Percentiles rank a stretch among this genome's conserved stretches.
These are phyloP conservation scores for Rosa lucieae DNA, from an alignment of 306 rosid species.

Conservation along the genomic window DNA sequence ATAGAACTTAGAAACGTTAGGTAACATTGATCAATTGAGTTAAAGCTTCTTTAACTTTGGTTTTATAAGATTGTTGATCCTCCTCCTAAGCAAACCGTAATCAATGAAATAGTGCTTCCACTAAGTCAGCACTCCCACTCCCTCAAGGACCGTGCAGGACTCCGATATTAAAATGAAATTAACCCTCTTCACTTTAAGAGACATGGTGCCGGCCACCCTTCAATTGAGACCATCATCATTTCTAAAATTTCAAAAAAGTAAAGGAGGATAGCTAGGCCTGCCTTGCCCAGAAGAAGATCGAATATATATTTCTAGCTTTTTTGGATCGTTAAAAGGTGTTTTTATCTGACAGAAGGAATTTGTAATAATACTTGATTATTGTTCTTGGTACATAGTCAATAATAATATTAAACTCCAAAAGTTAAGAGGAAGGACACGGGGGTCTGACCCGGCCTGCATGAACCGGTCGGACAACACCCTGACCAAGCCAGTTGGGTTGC, in stretches of 20 bases:
- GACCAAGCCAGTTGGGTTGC: slow-evolving; percentile 69
- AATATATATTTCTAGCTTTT: slow-evolving; percentile 29
- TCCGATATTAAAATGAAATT: slow-evolving; percentile 11
- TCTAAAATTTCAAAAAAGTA: slow-evolving; percentile 20
- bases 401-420: slow-evolving; percentile 13
- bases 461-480: slow-evolving; percentile 68
- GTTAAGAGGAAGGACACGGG: slow-evolving; percentile 27
- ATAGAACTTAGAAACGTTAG: neutral
- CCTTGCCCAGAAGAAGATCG: slow-evolving; percentile 24
- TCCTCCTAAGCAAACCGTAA: slow-evolving; percentile 17
- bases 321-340: slow-evolving; percentile 7
- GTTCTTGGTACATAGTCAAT: neutral
- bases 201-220: slow-evolving; percentile 60
- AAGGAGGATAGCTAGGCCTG: neutral
- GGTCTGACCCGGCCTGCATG: slow-evolving; percentile 72
- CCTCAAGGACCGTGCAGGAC: slow-evolving; percentile 13
- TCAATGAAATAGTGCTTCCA: slow-evolving; percentile 37
- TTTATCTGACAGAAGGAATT: slow-evolving; percentile 31
- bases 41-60: slow-evolving; percentile 13
- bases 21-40: neutral
- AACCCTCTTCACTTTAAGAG: slow-evolving; percentile 48
- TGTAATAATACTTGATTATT: slow-evolving; percentile 16
- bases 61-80: neutral
- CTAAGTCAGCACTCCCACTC: slow-evolving; percentile 29
- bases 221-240: slow-evolving; percentile 53